These are phyloP conservation scores for Pisolithus orientalis DNA, from an alignment of 768 basidiomycete genomes.

Conservation along the genomic window DNA sequence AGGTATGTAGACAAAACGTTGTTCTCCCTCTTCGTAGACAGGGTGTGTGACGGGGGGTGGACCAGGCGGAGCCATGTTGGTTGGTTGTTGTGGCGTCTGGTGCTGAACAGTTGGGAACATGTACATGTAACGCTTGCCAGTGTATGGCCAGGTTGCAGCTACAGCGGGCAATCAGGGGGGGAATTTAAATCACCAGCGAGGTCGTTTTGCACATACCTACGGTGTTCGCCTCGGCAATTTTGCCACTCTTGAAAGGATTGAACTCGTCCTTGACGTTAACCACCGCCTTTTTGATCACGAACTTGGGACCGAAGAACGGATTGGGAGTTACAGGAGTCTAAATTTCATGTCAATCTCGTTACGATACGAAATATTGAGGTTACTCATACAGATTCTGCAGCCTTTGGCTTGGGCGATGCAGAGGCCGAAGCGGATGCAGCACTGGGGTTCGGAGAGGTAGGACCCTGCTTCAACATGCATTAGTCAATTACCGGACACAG, in stretches of 20 bases:
- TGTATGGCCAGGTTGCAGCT: slow-evolving; percentile 85
- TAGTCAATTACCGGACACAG: slow-evolving; percentile 11
- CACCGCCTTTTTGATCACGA: slow-evolving; percentile 59
- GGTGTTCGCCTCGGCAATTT: slow-evolving; percentile 67
- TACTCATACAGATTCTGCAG: slow-evolving; percentile 42
- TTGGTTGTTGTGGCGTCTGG: slow-evolving; percentile 56
- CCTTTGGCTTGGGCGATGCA: slow-evolving; percentile 57
- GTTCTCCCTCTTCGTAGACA: slow-evolving; percentile 74
- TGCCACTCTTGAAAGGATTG: slow-evolving; percentile 89
- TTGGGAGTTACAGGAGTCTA: slow-evolving; percentile 54
- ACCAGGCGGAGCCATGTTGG: slow-evolving; percentile 60
- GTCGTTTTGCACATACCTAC: slow-evolving; percentile 50
- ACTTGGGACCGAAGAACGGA: slow-evolving; percentile 84
- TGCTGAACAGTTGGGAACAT: slow-evolving; percentile 66
- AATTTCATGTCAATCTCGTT: slow-evolving; percentile 7
- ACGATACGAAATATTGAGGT: background rate
- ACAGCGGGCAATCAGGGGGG: slow-evolving; percentile 2
- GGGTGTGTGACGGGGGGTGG: slow-evolving; percentile 68
- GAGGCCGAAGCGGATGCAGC: slow-evolving; percentile 40
- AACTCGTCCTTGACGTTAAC: slow-evolving; percentile 96
- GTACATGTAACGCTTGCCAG: slow-evolving; percentile 76
- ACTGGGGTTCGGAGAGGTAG: slow-evolving; percentile 41
- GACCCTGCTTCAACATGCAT: slow-evolving; percentile 30
- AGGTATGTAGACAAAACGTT: slow-evolving; percentile 71
- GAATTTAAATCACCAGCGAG: background rate